A percentile compares a stretch with the other conserved stretches of the same genome.
Conservation (phyloP, 169 alveolate genomes). For the Toxoplasma gondii region DNA sequence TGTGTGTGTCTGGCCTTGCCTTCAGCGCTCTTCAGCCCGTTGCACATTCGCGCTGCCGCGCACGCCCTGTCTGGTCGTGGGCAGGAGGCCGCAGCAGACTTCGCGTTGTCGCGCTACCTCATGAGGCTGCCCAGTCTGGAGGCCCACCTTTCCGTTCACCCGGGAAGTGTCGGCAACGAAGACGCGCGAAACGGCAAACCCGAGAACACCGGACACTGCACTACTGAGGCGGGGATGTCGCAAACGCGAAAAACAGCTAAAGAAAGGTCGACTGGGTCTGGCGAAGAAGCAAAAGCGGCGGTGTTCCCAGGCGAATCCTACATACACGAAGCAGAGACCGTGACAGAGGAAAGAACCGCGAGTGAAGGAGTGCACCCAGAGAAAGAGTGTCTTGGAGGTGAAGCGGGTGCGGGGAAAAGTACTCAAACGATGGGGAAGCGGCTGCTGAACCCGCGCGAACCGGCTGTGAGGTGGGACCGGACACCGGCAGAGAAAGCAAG, state of each 20-base stretch:
- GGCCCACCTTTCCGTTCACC: background rate
- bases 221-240: too few species aligned
- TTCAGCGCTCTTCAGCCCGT: background rate
- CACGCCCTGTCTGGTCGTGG: background rate
- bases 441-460: background rate
- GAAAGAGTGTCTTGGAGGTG: background rate
- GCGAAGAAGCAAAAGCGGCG: too few species aligned
- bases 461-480: background rate
- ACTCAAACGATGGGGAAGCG: background rate
- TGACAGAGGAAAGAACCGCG: too few species aligned
- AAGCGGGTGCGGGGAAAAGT: background rate
- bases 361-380: too few species aligned
- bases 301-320: too few species aligned
- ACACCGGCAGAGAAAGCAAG: background rate
- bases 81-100: background rate
- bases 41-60: constrained; percentile 7
- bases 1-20: background rate
- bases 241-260: too few species aligned
- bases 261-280: too few species aligned
- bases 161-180: background rate
- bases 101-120: background rate
- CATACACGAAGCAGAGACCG: too few species aligned
- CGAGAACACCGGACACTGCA: too few species aligned
- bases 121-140: background rate
- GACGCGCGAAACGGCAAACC: too few species aligned